Conservation (phyloP, 2,329 filamentous ascomycete genomes). For the Aschersonia sp. region DNA sequence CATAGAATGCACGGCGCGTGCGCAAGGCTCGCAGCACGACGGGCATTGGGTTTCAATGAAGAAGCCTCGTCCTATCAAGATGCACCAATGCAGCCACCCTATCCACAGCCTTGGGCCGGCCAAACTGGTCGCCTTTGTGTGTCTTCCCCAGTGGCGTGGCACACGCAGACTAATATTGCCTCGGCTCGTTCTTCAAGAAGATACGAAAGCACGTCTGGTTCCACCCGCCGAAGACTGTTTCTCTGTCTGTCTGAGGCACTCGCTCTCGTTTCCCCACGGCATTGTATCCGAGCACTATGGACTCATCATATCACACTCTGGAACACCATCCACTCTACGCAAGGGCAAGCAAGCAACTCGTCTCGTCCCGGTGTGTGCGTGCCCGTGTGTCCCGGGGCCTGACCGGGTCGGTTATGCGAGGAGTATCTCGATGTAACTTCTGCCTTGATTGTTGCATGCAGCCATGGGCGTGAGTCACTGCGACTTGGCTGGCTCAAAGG, state of each 20-base stretch:
- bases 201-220: too few species aligned
- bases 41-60: too few species aligned
- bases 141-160: too few species aligned
- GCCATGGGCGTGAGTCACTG: constrained; percentile 2
- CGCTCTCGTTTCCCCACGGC: not conserved
- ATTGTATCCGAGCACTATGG: not conserved
- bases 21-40: too few species aligned
- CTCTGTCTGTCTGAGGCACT: not conserved
- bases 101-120: too few species aligned
- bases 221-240: not conserved
- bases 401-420: constrained; percentile 1
- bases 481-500: not conserved
- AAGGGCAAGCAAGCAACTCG: not conserved
- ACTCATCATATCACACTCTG: not conserved
- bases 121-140: too few species aligned
- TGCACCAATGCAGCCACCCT: too few species aligned
- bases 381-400: not conserved
- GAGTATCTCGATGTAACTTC: not conserved
- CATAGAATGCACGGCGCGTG: too few species aligned
- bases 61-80: too few species aligned
- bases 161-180: too few species aligned
- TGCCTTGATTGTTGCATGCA: not conserved
- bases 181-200: too few species aligned
- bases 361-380: too few species aligned
- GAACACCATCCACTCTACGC: constrained; percentile 1